A percentile compares a stretch with the other conserved stretches of the same genome.
phyloP scores from a whole-genome alignment of 2,329 filamentous ascomycete genomes.

The Talaromyces sp. region DNA sequence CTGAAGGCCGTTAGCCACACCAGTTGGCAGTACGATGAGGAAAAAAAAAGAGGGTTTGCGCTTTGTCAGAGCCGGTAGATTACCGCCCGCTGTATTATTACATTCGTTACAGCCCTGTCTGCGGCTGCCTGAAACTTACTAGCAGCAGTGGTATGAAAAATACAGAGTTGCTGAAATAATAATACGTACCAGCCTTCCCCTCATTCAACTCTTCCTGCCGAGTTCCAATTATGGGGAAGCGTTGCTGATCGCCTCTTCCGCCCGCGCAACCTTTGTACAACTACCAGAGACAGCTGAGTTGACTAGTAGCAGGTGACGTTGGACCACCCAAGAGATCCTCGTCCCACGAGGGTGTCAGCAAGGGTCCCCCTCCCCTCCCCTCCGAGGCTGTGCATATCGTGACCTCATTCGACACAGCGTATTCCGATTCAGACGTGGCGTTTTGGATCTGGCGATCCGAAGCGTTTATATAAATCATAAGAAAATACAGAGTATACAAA shows the following conservation, averaged over 20 bases:
- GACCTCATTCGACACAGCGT: not conserved
- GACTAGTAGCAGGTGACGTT: not conserved
- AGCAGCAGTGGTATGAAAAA: not conserved
- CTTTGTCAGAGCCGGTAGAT: not conserved
- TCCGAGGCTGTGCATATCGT: not conserved
- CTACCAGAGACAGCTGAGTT: not conserved
- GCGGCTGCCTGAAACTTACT: not conserved
- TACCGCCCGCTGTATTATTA: not conserved
- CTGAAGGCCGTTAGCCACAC: not conserved
- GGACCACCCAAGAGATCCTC: not conserved
- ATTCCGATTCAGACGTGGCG: not conserved
- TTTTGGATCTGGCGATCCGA: not conserved
- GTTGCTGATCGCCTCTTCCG: not conserved
- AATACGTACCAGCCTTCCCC: not conserved
- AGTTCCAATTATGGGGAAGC: not conserved
- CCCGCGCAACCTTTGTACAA: not conserved
- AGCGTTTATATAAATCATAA: not conserved
- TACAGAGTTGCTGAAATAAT: not conserved
- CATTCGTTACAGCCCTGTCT: not conserved
- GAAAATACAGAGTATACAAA: not conserved
- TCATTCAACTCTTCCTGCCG: not conserved
- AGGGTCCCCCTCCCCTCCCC: not conserved
- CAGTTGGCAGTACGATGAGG: not conserved
- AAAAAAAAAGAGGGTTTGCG: not conserved
- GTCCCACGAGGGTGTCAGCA: not conserved